A percentile compares a stretch with the other conserved stretches of the same genome.
These are phyloP conservation scores for Syzygium aqueum DNA, from an alignment of 345 rosid species.

Conservation along the genomic window DNA sequence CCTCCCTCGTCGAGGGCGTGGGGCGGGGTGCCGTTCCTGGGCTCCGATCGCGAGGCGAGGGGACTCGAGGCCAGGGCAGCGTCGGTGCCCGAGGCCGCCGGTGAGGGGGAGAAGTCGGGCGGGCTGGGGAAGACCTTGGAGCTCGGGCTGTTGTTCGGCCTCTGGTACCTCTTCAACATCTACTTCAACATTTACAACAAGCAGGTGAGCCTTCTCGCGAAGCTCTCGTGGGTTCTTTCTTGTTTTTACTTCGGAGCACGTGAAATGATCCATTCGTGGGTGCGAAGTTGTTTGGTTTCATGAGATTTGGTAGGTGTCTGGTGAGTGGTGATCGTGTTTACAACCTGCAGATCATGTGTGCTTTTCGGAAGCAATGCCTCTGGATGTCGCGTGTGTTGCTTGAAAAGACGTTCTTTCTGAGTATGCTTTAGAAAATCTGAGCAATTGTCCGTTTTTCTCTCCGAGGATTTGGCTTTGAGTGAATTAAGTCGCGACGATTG, in stretches of 20 bases:
- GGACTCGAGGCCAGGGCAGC: slow-evolving; percentile 47
- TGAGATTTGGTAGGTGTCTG: not conserved
- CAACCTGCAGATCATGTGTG: not conserved
- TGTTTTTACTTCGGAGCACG: no score
- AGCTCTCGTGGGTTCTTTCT: not conserved
- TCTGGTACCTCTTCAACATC: slow-evolving; percentile 90
- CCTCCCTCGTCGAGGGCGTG: slow-evolving; percentile 43
- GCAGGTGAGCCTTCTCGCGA: slow-evolving; percentile 39
- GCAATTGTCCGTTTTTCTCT: not conserved
- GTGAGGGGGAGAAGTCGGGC: slow-evolving; percentile 32
- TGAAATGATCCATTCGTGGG: not conserved
- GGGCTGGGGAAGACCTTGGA: slow-evolving; percentile 35
- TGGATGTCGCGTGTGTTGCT: not conserved
- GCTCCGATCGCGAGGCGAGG: slow-evolving; percentile 11
- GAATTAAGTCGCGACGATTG: not conserved
- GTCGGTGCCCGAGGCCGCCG: slow-evolving; percentile 56
- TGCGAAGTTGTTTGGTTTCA: not conserved
- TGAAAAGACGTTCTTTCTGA: not conserved
- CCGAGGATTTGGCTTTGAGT: not conserved
- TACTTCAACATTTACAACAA: slow-evolving; percentile 99
- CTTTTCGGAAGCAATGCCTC: not conserved
- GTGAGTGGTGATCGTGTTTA: not conserved
- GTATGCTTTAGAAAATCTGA: not conserved
- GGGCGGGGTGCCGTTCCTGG: slow-evolving; percentile 39
- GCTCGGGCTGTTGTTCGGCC: slow-evolving; percentile 71